phyloP scores from a whole-genome alignment of 2,329 filamentous ascomycete species.

The Colletotrichum melonis region DNA sequence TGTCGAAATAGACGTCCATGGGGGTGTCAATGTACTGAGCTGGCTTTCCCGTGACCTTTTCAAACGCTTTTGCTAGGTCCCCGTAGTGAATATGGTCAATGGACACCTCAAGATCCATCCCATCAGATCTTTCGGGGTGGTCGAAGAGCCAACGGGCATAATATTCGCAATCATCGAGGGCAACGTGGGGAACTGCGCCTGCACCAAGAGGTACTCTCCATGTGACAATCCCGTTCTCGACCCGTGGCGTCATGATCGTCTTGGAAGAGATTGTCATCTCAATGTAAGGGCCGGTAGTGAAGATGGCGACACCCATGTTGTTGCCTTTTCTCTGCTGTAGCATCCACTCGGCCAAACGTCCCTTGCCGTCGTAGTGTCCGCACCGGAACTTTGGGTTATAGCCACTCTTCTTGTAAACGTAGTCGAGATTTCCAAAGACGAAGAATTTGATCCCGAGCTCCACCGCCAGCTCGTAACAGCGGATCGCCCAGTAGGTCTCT shows the following conservation, averaged over 20 bases:
- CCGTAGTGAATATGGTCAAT: conserved; percentile 53
- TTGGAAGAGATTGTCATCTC: conserved; percentile 52
- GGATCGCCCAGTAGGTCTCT: conserved; percentile 60
- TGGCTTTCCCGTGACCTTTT: conserved; percentile 53
- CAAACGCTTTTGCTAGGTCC: conserved; percentile 55
- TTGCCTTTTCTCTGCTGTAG: conserved; percentile 49
- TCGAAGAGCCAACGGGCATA: conserved; percentile 63
- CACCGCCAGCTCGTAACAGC: conserved; percentile 53
- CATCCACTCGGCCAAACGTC: conserved; percentile 57
- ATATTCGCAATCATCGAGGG: conserved; percentile 58
- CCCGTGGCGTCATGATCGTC: conserved; percentile 52
- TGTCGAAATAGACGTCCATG: conserved; percentile 48
- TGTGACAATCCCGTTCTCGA: conserved; percentile 54
- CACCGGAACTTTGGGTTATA: conserved; percentile 57
- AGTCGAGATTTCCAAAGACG: conserved; percentile 62
- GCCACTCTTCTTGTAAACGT: conserved; percentile 57
- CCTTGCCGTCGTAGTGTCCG: conserved; percentile 62
- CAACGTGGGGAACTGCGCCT: conserved; percentile 53
- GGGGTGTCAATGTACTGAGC: conserved; percentile 51
- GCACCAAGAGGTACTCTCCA: conserved; percentile 54
- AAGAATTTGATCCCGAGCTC: conserved; percentile 56
- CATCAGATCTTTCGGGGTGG: conserved; percentile 53
- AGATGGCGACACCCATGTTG: conserved; percentile 40
- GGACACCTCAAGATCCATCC: conserved; percentile 57
- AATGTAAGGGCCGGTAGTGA: conserved; percentile 59